Conservation (phyloP, 1,139 yeast species). For the Trichomonascaceae sp. region DNA sequence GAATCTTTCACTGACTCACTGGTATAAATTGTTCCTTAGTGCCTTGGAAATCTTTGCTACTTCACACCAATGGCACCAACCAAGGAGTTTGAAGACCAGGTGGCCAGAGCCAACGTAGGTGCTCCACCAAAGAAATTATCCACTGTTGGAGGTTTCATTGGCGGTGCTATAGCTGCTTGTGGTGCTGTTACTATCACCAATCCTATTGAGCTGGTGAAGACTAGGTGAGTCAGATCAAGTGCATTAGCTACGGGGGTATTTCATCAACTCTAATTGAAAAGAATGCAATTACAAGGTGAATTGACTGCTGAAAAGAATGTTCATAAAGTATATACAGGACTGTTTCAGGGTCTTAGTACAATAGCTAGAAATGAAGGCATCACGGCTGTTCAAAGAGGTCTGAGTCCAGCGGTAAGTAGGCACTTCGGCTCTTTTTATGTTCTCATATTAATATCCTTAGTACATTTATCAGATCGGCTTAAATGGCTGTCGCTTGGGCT, state of each 20-base stretch:
- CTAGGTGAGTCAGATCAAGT: slow-evolving; percentile 30
- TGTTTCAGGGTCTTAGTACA: slow-evolving; percentile 75
- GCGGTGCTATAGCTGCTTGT: slow-evolving; percentile 96
- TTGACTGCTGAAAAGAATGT: slow-evolving; percentile 49
- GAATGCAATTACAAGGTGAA: slow-evolving; percentile 97
- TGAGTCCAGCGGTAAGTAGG: slow-evolving; percentile 33
- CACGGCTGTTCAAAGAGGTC: slow-evolving; percentile 82
- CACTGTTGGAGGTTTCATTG: slow-evolving; percentile 69
- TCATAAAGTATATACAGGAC: slow-evolving; percentile 64
- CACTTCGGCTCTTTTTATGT: neutral
- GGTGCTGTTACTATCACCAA: slow-evolving; percentile 96
- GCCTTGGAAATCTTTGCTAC: neutral
- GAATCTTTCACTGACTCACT: neutral
- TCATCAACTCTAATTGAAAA: slow-evolving; percentile 15
- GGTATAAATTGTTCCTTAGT: neutral
- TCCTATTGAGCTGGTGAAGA: slow-evolving; percentile 90
- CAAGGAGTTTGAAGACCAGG: slow-evolving; percentile 3
- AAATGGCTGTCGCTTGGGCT: slow-evolving; percentile 89
- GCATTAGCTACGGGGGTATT: neutral
- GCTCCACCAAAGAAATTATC: slow-evolving; percentile 19
- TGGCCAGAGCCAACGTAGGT: slow-evolving; percentile 2
- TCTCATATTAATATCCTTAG: slow-evolving; percentile 7
- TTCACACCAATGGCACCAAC: slow-evolving; percentile 1
- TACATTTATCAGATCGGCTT: slow-evolving; percentile 83
- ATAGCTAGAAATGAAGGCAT: slow-evolving; percentile 79